Evolutionary conservation across 495 filamentous ascomycete genomes (phyloP), one percentile per base, ranked within the genome.

Genomic region (Evernia prunastri): DNA sequence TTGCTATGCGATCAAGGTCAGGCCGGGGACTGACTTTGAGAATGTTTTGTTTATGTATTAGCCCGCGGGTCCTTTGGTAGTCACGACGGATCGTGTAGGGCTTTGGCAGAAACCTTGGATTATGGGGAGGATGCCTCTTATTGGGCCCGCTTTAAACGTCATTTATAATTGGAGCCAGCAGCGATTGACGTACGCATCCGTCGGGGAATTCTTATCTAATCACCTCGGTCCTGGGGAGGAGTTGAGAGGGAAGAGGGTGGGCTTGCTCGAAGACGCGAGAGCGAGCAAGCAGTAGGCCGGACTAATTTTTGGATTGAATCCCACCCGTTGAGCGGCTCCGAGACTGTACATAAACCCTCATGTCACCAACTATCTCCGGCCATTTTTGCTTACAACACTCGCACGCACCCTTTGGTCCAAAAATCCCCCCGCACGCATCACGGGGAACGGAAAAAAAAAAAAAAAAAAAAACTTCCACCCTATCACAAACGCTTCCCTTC

Each of bases 101-200:
- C 42, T 59, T 17, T 54, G 60, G 59, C 53, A 58, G 23, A 15
- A 43, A 20, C 60, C 56, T 8, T 31, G 60, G 54, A 63, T 58
- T 15, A 10, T 37, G 15, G 60, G 54, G 33, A 35, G 43, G 10
- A 47, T 59, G 27, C 60, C 29, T 5, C n/a, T 59, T 27, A 37
- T 63, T 23, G 60, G 43, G 10, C 54, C 43, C 4, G 51, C 45
- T 15, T 60, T 63, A 17, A 45, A 60, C 37, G 54, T 49, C 18
- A 3, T 61, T 5, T 59, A 63, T 56, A 63, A 53, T 42, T 54
- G 31, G 43, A 59, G 29, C 27, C 56, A 56, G 59, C 60, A 59
- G 37, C 39, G 29, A 29, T 29, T 59, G 40, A 54, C 11, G 31
- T 58, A 45, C 40, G 36, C 37, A 11, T 57, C 51, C 23, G 43